Conservation (phyloP, 2,329 filamentous ascomycete species). For the Zasmidium cellare region DNA sequence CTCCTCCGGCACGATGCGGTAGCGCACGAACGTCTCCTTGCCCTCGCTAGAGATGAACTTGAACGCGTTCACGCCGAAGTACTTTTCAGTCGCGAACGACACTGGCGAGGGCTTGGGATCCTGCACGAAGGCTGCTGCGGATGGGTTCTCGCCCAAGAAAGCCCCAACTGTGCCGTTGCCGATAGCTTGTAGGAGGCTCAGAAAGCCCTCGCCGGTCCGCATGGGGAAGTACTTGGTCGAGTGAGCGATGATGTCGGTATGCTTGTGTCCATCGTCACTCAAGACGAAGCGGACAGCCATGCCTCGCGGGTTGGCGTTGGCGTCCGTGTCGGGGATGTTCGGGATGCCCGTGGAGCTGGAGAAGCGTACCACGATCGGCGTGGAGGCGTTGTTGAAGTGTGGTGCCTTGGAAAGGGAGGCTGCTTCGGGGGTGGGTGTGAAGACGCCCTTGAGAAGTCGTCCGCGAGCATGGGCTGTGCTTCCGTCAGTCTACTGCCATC, state of each 20-base stretch:
- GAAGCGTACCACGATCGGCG: conserved; percentile 29
- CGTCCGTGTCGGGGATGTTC: conserved; percentile 28
- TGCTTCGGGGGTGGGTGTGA: conserved; percentile 50
- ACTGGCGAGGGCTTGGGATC: conserved; percentile 52
- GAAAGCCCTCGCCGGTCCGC: conserved; percentile 54
- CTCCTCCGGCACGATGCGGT: conserved; percentile 51
- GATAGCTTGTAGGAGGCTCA: conserved; percentile 50
- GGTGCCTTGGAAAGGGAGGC: conserved; percentile 38
- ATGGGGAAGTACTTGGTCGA: conserved; percentile 55
- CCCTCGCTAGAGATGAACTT: conserved; percentile 44
- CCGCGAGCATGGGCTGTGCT: conserved; percentile 56
- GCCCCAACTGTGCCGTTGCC: conserved; percentile 40
- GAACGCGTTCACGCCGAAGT: conserved; percentile 53
- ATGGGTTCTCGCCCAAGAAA: conserved; percentile 49
- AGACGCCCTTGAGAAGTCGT: conserved; percentile 52
- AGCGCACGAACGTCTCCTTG: conserved; percentile 49
- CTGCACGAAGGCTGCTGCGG: conserved; percentile 50
- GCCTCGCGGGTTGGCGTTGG: conserved; percentile 38
- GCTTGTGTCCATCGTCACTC: conserved; percentile 39
- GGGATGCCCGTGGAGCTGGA: conserved; percentile 29
- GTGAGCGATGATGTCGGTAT: conserved; percentile 60
- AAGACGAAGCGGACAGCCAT: conserved; percentile 53
- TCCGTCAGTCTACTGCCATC: background rate
- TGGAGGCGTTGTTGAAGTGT: conserved; percentile 25
- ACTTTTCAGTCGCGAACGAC: conserved; percentile 52